Percentiles rank a stretch among this genome's conserved stretches.
phyloP scores from a whole-genome alignment of 1,284 basidiomycete genomes.

The Coriolopsis trogii region DNA sequence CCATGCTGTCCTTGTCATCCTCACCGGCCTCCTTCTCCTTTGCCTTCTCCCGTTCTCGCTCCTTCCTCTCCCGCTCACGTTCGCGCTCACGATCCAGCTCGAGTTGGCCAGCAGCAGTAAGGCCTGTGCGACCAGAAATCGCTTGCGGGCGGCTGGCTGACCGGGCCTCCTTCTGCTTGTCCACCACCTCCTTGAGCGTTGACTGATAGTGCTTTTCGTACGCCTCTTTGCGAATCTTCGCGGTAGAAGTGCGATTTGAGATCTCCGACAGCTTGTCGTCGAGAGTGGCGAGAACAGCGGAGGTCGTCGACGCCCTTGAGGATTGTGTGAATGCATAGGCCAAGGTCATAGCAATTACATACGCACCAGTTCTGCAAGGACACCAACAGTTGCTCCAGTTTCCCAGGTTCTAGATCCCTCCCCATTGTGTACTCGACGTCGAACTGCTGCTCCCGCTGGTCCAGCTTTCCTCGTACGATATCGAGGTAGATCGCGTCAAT shows the following conservation, averaged over 20 bases:
- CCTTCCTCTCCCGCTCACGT: slow-evolving; percentile 32
- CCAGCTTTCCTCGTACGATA: slow-evolving; percentile 86
- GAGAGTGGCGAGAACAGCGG: slow-evolving; percentile 57
- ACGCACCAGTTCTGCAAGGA: slow-evolving; percentile 76
- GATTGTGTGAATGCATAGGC: neutral
- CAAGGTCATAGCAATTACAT: neutral
- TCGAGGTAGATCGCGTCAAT: slow-evolving; percentile 95
- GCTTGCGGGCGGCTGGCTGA: slow-evolving; percentile 22
- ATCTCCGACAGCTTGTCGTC: slow-evolving; percentile 57
- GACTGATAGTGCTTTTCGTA: slow-evolving; percentile 52
- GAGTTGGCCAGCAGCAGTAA: slow-evolving; percentile 30
- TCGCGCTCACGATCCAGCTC: slow-evolving; percentile 25
- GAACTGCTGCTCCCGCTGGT: slow-evolving; percentile 85
- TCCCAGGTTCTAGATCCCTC: slow-evolving; percentile 77
- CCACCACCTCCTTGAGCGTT: slow-evolving; percentile 55
- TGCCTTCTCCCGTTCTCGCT: slow-evolving; percentile 37
- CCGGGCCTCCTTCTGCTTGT: slow-evolving; percentile 47
- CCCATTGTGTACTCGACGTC: slow-evolving; percentile 93
- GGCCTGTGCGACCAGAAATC: slow-evolving; percentile 23
- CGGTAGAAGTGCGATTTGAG: slow-evolving; percentile 39
- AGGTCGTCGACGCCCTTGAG: slow-evolving; percentile 73
- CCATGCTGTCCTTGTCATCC: slow-evolving; percentile 50
- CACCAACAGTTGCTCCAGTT: slow-evolving; percentile 59
- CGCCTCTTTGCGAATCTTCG: slow-evolving; percentile 38
- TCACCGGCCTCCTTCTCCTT: slow-evolving; percentile 31